phyloP scores from a whole-genome alignment of 257 asterid genomes.

The Petrea volubilis region DNA sequence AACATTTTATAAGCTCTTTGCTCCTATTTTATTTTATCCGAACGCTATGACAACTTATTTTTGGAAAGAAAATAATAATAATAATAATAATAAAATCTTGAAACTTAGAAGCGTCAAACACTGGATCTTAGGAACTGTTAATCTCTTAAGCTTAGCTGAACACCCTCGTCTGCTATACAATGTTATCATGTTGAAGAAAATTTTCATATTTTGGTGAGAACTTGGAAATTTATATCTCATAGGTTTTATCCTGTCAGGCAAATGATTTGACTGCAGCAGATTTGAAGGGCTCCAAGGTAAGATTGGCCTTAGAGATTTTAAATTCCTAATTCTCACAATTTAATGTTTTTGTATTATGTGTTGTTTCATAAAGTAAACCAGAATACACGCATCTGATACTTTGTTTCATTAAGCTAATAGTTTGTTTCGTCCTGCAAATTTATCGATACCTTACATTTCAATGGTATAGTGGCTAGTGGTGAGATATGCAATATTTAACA shows the following conservation, averaged over 20 bases:
- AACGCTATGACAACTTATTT: slow-evolving; percentile 74
- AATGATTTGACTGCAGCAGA: slow-evolving; percentile 69
- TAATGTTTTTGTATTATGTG: too few species aligned
- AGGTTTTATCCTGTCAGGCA: slow-evolving; percentile 60
- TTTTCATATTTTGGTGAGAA: slow-evolving; percentile 24
- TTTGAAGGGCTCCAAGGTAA: slow-evolving; percentile 91
- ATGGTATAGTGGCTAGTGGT: slow-evolving; percentile 85
- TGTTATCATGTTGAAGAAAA: too few species aligned
- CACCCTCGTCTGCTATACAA: too few species aligned
- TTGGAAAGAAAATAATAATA: too few species aligned
- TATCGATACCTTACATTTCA: neutral
- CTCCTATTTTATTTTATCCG: slow-evolving; percentile 33
- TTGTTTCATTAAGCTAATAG: neutral
- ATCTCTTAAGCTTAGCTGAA: slow-evolving; percentile 93
- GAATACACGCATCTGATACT: too few species aligned
- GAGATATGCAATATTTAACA: slow-evolving; percentile 74
- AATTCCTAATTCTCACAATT: too few species aligned
- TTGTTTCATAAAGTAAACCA: neutral
- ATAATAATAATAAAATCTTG: too few species aligned
- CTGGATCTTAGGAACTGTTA: too few species aligned
- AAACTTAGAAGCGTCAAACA: too few species aligned
- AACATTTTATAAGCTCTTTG: too few species aligned
- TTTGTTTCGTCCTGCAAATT: neutral
- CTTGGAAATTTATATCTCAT: slow-evolving; percentile 23
- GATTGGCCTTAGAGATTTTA: too few species aligned